Base-by-base conservation (phyloP, 2,329 filamentous ascomycete genomes). In the Fusarium redolens region DNA sequence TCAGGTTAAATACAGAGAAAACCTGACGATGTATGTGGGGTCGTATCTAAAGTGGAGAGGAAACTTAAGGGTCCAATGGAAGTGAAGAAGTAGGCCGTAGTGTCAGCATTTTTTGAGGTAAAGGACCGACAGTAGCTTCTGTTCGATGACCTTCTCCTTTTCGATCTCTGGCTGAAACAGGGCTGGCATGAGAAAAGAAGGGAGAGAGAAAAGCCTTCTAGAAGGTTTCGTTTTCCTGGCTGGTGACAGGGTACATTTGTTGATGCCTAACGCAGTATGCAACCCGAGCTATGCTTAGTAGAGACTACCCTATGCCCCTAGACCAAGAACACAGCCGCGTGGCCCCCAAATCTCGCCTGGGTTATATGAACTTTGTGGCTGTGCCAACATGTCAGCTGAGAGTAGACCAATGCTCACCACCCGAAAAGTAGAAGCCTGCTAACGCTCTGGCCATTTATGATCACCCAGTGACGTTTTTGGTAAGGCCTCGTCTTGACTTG, bases 381-480 rank as follows among this genome's bases (percentile, higher is more conserved):
- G 61, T 54, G 61, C 15, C 43, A 7, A n/a, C 9, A 30, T 44
- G 63, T 71, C 68, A 69, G 63, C 68, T 72, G 68, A 60, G 48
- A 25, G 47, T 12, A 45, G 37, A 37, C 28, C 18, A 9, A 20
- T 33, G 13, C 20, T 37, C 28, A 61, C 45, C 55, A 71, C 44
- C 50, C 31, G 52, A 71, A 68, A 63, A 33, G 38, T 17, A 54
- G 57, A 50, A 64, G 63, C 69, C 68, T 65, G 30, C 28, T n/a
- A 37, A 33, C 28, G 30, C 41, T 28, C 22, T 51, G 25, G 38
- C 54, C 40, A 35, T 38, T 48, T 7, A 33, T 31, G n/a, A 44
- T 7, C 31, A 20, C 10, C 38, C 12, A 18, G 51, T 61, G 55
- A 67, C 45, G 54, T 31, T 45, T 22, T 4, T 8, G 28, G 35